A percentile compares a stretch with the other conserved stretches of the same genome.
Evolutionary conservation across 1,139 yeast species (phyloP).

Genomic region (Candida labiduridarum): DNA sequence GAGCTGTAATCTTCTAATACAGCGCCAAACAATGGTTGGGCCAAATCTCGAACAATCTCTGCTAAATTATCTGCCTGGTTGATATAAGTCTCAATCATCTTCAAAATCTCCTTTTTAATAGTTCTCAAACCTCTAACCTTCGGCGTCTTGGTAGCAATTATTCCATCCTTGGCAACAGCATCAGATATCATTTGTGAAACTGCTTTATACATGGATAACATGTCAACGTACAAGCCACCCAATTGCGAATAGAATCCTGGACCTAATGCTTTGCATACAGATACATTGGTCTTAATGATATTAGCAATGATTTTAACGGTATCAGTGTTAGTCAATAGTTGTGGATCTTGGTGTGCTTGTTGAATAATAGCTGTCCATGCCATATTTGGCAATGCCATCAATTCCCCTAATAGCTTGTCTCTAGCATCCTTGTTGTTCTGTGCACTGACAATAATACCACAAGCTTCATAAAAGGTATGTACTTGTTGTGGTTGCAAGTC

Average conservation of each 20-base stretch:
- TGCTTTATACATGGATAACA: conserved; percentile 87
- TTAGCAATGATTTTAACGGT: conserved; percentile 92
- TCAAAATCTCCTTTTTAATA: conserved; percentile 90
- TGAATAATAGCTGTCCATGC: conserved; percentile 93
- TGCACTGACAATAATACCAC: conserved; percentile 91
- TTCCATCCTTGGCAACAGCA: conserved; percentile 76
- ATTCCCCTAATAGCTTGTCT: conserved; percentile 70
- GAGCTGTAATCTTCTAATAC: conserved; percentile 87
- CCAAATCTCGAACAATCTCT: conserved; percentile 80
- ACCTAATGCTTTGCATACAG: conserved; percentile 92
- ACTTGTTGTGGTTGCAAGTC: conserved; percentile 97
- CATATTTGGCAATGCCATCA: conserved; percentile 89
- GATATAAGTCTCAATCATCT: conserved; percentile 85
- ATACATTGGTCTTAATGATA: conserved; percentile 89
- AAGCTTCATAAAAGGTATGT: conserved; percentile 96
- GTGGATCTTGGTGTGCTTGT: conserved; percentile 89
- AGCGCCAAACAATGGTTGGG: conserved; percentile 81
- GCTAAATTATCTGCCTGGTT: conserved; percentile 85
- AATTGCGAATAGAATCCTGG: conserved; percentile 90
- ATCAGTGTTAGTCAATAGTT: conserved; percentile 77
- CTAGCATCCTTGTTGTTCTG: conserved; percentile 65
- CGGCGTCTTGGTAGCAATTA: conserved; percentile 92
- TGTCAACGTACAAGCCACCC: conserved; percentile 82
- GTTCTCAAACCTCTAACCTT: conserved; percentile 94
- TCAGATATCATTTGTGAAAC: conserved; percentile 88